These are phyloP conservation scores for Musa itinerans DNA, from an alignment of 176 grass and related monocot genomes.

Conservation along the genomic window DNA sequence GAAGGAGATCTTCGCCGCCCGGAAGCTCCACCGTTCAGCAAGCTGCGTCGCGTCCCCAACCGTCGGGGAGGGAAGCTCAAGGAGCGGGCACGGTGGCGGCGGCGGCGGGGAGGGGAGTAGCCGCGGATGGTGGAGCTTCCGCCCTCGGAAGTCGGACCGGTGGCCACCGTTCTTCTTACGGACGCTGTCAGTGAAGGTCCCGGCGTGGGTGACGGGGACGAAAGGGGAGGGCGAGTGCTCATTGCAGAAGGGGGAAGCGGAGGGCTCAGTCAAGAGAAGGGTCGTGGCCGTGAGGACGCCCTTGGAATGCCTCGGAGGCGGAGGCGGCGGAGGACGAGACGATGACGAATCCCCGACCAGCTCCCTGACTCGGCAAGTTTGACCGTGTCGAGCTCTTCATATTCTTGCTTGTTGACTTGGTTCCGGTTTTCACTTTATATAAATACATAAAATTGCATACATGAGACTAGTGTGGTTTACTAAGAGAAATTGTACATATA, in stretches of 20 bases:
- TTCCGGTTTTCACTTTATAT: too few species aligned
- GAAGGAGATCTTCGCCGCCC: neutral
- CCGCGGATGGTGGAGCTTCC: conserved; percentile 28
- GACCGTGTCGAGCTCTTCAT: neutral
- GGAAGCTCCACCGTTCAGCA: neutral
- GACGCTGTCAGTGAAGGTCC: conserved; percentile 52
- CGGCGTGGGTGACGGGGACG: conserved; percentile 46
- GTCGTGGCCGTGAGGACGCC: neutral
- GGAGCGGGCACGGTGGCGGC: conserved; percentile 31
- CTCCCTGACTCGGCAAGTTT: neutral
- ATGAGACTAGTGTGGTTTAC: too few species aligned
- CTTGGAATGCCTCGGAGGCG: neutral
- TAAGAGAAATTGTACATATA: too few species aligned
- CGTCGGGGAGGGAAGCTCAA: conserved; percentile 22
- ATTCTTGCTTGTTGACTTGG: too few species aligned
- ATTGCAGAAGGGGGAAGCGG: conserved; percentile 11
- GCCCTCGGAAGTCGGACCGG: conserved; percentile 41
- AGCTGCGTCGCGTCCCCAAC: conserved; percentile 20
- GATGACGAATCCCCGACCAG: neutral
- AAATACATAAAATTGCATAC: too few species aligned
- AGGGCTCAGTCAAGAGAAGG: conserved; percentile 5
- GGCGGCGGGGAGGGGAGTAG: conserved; percentile 17
- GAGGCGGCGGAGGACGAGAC: neutral
- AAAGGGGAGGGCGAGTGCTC: conserved; percentile 9
- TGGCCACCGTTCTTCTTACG: conserved; percentile 68